Evolutionary conservation across 1,284 basidiomycete genomes (phyloP).

Genomic region (Omphalotus olearius): DNA sequence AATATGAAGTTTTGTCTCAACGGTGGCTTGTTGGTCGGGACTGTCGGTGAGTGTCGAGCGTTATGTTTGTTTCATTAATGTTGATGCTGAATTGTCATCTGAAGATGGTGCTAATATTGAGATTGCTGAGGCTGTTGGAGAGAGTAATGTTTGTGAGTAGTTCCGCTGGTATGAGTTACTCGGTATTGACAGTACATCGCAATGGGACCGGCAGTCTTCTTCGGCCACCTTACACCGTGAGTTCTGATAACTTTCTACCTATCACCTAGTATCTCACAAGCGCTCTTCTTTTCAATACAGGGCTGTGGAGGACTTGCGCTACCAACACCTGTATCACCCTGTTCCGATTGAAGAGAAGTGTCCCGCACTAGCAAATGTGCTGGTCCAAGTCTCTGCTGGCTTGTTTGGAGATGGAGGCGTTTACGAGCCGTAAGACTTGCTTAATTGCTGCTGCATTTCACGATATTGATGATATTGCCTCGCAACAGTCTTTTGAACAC

Average conservation of each 20-base stretch:
- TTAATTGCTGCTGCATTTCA: background rate
- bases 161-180: background rate
- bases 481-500: constrained; percentile 61
- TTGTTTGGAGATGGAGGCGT: constrained; percentile 72
- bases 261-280: background rate
- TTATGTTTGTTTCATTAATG: background rate
- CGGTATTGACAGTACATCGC: constrained; percentile 9
- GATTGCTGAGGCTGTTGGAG: constrained; percentile 80
- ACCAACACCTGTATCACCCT: constrained; percentile 81
- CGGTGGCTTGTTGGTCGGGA: constrained; percentile 80
- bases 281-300: constrained; percentile 19
- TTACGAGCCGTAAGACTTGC: constrained; percentile 70
- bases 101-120: constrained; percentile 91
- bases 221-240: constrained; percentile 73
- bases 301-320: constrained; percentile 77
- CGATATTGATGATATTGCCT: constrained; percentile 19
- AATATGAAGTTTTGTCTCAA: constrained; percentile 95
- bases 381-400: constrained; percentile 69
- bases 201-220: constrained; percentile 61
- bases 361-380: constrained; percentile 69
- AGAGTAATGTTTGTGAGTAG: constrained; percentile 57
- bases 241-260: constrained; percentile 14
- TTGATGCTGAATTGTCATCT: background rate
- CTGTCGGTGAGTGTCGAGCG: constrained; percentile 46
- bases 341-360: constrained; percentile 78